Percentiles rank a stretch among this genome's conserved stretches.
These are phyloP conservation scores for Aureobasidium sp. DNA, from an alignment of 2,329 filamentous ascomycete species.

Conservation along the genomic window DNA sequence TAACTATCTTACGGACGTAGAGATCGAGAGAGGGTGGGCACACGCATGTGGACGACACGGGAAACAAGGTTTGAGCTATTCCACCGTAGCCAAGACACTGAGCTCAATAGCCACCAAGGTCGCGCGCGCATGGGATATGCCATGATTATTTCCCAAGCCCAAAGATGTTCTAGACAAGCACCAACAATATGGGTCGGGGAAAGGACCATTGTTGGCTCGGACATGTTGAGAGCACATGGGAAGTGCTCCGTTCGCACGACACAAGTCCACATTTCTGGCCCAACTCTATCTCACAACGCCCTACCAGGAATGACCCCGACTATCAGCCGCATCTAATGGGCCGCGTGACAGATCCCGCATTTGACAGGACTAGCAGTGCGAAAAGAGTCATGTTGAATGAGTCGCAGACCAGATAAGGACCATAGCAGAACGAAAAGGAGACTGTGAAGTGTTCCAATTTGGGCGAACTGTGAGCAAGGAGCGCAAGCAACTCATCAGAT, in stretches of 20 bases:
- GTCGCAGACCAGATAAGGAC: constrained; percentile 1
- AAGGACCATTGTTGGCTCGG: constrained; percentile 2
- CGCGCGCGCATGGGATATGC: background rate
- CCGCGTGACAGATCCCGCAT: background rate
- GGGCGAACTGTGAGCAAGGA: background rate
- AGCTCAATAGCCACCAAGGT: background rate
- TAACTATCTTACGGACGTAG: background rate
- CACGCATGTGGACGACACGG: constrained; percentile 3
- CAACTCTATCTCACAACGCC: background rate
- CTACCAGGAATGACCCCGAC: background rate
- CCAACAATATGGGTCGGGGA: constrained; percentile 5
- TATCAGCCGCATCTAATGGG: constrained; percentile 1
- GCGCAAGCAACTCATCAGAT: background rate
- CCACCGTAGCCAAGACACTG: constrained; percentile 6
- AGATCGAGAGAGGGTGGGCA: background rate
- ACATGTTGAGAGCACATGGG: constrained; percentile 9
- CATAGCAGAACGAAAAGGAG: background rate
- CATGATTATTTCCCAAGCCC: background rate
- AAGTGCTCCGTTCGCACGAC: background rate
- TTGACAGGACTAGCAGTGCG: constrained; percentile 1
- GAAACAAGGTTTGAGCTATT: constrained; percentile 1
- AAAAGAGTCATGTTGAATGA: constrained; percentile 1
- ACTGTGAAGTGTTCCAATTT: background rate
- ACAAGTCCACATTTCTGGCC: background rate
- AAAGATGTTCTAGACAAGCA: background rate